Evolutionary conservation across 108 stramenopile species (phyloP).

Genomic region (Nitzschia inconspicua): DNA sequence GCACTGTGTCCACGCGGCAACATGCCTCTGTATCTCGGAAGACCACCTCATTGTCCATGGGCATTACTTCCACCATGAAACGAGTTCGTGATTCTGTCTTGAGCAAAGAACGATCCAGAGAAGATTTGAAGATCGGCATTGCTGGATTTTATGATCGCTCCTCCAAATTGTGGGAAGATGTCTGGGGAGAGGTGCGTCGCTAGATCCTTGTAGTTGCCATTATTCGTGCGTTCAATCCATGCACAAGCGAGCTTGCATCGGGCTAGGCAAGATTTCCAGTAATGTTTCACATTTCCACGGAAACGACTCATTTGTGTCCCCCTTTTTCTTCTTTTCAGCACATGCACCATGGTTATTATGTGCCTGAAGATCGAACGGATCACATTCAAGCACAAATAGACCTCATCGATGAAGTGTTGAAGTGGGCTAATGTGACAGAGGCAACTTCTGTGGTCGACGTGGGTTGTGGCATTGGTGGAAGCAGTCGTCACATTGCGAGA

Average conservation of each 20-base stretch:
- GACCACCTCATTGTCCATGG: conserved; percentile 1
- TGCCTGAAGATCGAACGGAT: conserved; percentile 74
- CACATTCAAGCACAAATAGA: conserved; percentile 85
- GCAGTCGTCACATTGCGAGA: conserved; percentile 81
- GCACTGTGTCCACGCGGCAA: too few species aligned
- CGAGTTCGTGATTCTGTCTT: conserved; percentile 67
- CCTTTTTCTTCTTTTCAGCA: conserved; percentile 33
- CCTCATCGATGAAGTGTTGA: conserved; percentile 90
- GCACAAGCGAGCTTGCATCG: background rate
- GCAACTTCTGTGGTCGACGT: conserved; percentile 66
- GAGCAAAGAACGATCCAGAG: conserved; percentile 61
- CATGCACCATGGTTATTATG: conserved; percentile 90
- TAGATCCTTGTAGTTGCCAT: background rate
- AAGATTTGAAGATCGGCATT: conserved; percentile 92
- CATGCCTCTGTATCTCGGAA: too few species aligned
- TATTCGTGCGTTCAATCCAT: background rate
- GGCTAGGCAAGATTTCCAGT: background rate
- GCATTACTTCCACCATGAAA: conserved; percentile 1
- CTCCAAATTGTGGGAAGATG: conserved; percentile 91
- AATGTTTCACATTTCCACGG: background rate
- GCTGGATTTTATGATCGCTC: conserved; percentile 94
- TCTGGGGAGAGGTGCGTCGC: conserved; percentile 86
- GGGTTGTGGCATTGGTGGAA: conserved; percentile 96
- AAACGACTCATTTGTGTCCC: background rate
- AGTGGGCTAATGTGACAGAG: conserved; percentile 70